phyloP scores from a whole-genome alignment of 768 basidiomycete species.

The Tremella mesenterica region DNA sequence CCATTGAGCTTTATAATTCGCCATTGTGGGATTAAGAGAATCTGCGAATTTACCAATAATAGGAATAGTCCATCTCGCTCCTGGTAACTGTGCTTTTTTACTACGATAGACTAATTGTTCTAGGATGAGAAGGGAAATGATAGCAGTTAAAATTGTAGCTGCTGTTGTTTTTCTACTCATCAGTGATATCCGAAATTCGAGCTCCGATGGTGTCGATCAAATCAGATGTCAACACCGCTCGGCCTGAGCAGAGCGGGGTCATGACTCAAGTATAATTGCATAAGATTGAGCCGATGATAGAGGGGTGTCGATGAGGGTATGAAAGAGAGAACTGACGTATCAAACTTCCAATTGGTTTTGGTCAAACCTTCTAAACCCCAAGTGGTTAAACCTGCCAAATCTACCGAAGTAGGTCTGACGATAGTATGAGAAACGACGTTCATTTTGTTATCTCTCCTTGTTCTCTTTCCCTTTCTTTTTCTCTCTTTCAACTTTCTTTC shows the following conservation, averaged over 20 bases:
- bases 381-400: constrained; percentile 19
- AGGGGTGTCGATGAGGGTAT: neutral
- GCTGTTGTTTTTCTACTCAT: constrained; percentile 30
- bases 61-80: constrained; percentile 88
- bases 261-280: neutral
- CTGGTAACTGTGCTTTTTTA: constrained; percentile 83
- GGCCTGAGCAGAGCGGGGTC: too few relatives aligned
- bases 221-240: too few relatives aligned
- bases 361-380: constrained; percentile 33
- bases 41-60: constrained; percentile 93
- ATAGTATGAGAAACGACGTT: constrained; percentile 31
- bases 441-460: too few relatives aligned
- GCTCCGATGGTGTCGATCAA: too few relatives aligned
- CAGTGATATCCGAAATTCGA: too few relatives aligned
- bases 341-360: constrained; percentile 32
- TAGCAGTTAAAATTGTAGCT: constrained; percentile 49
- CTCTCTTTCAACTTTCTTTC: too few relatives aligned
- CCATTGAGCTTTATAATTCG: constrained; percentile 88
- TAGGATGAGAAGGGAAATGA: constrained; percentile 66
- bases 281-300: neutral
- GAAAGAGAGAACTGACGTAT: constrained; percentile 22
- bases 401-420: constrained; percentile 31
- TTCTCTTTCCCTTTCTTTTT: too few relatives aligned
- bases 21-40: constrained; percentile 81
- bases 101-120: constrained; percentile 72